These are phyloP conservation scores for Aspergillus eucalypticola DNA, from an alignment of 2,329 filamentous ascomycete species.

Conservation along the genomic window DNA sequence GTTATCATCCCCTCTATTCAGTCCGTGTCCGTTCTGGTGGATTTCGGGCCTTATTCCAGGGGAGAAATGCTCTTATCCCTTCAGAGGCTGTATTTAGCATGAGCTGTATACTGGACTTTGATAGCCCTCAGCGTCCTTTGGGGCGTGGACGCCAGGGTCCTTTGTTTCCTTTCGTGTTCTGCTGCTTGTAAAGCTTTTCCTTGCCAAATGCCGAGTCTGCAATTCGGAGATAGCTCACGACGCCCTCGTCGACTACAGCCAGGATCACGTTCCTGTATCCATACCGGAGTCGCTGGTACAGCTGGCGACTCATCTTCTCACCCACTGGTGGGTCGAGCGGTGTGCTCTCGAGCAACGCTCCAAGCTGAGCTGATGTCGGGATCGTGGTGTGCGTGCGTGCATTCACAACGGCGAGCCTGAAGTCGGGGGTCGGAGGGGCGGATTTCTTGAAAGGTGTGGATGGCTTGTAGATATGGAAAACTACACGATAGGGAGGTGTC, in stretches of 20 bases:
- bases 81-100: neutral
- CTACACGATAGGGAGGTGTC: constrained; percentile 65
- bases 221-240: constrained; percentile 83
- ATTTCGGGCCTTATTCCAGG: constrained; percentile 29
- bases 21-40: constrained; percentile 24
- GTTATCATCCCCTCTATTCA: constrained; percentile 27
- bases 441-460: constrained; percentile 72
- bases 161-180: constrained; percentile 32
- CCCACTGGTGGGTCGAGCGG: constrained; percentile 65
- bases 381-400: constrained; percentile 66
- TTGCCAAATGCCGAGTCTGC: constrained; percentile 76
- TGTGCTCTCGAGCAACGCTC: constrained; percentile 69
- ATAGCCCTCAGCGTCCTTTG: constrained; percentile 32
- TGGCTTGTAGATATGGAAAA: constrained; percentile 82
- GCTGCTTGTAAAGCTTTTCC: constrained; percentile 67
- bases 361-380: constrained; percentile 72
- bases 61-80: constrained; percentile 26
- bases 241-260: constrained; percentile 84
- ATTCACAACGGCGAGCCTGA: constrained; percentile 79
- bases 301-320: constrained; percentile 50
- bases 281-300: constrained; percentile 80
- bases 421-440: constrained; percentile 76
- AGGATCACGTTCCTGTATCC: constrained; percentile 81
- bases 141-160: constrained; percentile 31
- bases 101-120: neutral